A percentile compares a stretch with the other conserved stretches of the same genome.
Evolutionary conservation across 1,139 yeast genomes (phyloP).

Genomic region (Hyphopichia burtonii): DNA sequence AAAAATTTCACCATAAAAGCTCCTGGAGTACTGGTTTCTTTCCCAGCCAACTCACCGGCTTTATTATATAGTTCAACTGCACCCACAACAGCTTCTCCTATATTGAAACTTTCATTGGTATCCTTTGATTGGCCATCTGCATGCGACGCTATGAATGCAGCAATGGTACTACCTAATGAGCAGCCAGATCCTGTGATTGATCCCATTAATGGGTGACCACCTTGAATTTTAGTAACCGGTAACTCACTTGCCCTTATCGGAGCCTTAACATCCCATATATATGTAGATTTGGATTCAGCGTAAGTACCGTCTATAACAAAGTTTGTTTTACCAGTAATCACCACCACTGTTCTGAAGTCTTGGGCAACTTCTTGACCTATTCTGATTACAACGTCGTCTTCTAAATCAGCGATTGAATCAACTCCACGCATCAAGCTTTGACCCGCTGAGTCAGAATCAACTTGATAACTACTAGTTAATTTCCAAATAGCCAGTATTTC

Average conservation of each 20-base stretch:
- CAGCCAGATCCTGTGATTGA: slow-evolving; percentile 89
- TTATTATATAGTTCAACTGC: slow-evolving; percentile 65
- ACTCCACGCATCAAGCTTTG: slow-evolving; percentile 68
- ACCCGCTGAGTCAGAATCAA: slow-evolving; percentile 35
- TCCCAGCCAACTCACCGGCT: slow-evolving; percentile 62
- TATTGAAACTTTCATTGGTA: slow-evolving; percentile 12
- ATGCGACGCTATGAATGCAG: slow-evolving; percentile 54
- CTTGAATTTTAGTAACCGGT: slow-evolving; percentile 30
- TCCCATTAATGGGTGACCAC: slow-evolving; percentile 71
- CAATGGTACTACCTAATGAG: slow-evolving; percentile 72
- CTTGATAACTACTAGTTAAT: slow-evolving; percentile 23
- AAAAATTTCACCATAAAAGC: slow-evolving; percentile 47
- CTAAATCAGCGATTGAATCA: slow-evolving; percentile 49
- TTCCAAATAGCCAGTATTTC: slow-evolving; percentile 58
- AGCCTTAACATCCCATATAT: slow-evolving; percentile 1
- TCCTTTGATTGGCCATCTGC: slow-evolving; percentile 18
- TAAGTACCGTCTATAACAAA: slow-evolving; percentile 21
- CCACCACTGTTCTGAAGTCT: slow-evolving; percentile 62
- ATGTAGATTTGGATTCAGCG: background rate
- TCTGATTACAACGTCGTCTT: slow-evolving; percentile 25
- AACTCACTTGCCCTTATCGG: slow-evolving; percentile 1
- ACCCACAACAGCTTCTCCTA: slow-evolving; percentile 50
- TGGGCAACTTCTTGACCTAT: slow-evolving; percentile 55
- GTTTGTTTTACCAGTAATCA: slow-evolving; percentile 53
- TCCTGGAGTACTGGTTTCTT: slow-evolving; percentile 44